Percentiles rank a stretch among this genome's conserved stretches.
These are phyloP conservation scores for Berberis vulgaris DNA, from an alignment of 164 flowering plant genomes.

Conservation along the genomic window DNA sequence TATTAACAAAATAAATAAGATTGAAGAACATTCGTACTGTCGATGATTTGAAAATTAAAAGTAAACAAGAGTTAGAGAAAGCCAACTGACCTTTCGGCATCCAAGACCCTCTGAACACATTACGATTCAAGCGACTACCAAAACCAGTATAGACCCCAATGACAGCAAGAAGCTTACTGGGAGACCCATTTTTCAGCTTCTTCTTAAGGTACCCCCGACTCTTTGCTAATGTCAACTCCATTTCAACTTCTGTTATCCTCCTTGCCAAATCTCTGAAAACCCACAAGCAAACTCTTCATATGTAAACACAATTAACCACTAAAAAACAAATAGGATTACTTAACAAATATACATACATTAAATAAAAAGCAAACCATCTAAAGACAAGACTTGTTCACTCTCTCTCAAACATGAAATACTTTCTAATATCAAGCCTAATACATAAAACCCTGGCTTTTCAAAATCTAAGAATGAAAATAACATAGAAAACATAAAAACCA, in stretches of 20 bases:
- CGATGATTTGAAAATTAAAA: not conserved
- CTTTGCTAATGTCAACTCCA: slow-evolving; percentile 89
- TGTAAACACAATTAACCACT: not conserved
- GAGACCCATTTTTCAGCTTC: slow-evolving; percentile 33
- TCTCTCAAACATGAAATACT: too few species aligned
- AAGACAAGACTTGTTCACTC: too few species aligned
- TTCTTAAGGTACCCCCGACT: slow-evolving; percentile 78
- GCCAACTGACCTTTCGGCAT: slow-evolving; percentile 72
- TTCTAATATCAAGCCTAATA: too few species aligned
- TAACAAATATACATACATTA: too few species aligned
- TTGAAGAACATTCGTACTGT: not conserved
- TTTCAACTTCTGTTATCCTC: slow-evolving; percentile 85
- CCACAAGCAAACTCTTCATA: not conserved
- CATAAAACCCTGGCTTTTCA: too few species aligned
- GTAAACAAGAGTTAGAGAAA: not conserved
- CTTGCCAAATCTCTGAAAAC: slow-evolving; percentile 67
- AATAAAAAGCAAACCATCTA: too few species aligned
- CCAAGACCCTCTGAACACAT: slow-evolving; percentile 82
- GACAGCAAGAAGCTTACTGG: slow-evolving; percentile 69
- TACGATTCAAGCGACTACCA: slow-evolving; percentile 80
- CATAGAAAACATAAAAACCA: too few species aligned
- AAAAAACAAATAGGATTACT: not conserved
- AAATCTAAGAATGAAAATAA: too few species aligned
- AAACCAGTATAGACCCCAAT: slow-evolving; percentile 96
- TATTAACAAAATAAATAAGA: too few species aligned